Conservation (phyloP, 148 eudicot genomes). For the Nepenthes mirabilis region DNA sequence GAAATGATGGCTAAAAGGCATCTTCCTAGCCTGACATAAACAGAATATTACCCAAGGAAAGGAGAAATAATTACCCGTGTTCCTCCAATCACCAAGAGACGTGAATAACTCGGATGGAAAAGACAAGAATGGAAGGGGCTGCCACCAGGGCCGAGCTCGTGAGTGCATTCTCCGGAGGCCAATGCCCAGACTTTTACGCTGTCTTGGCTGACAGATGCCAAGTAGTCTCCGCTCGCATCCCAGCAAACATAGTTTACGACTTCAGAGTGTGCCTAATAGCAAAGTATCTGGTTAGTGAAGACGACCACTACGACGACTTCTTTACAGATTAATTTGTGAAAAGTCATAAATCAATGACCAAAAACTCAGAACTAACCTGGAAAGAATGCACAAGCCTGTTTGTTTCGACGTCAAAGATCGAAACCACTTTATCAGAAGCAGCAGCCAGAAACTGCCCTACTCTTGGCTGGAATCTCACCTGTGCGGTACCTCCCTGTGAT, state of each 20-base stretch:
- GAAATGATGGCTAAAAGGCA: no score
- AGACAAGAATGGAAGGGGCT: conserved; percentile 93
- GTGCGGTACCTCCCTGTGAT: conserved; percentile 78
- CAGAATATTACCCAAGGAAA: neutral
- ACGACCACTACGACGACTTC: neutral
- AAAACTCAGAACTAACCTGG: conserved; percentile 42
- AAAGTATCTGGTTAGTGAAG: neutral
- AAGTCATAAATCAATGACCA: neutral
- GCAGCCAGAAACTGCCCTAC: conserved; percentile 80
- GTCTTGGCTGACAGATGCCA: conserved; percentile 82
- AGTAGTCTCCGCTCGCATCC: conserved; percentile 68
- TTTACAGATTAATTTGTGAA: neutral
- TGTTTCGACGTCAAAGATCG: conserved; percentile 75
- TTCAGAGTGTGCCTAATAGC: conserved; percentile 53
- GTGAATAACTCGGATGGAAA: conserved; percentile 75
- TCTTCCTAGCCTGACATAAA: neutral
- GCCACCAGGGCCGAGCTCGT: conserved; percentile 62
- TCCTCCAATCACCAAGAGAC: conserved; percentile 90
- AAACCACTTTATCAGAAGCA: conserved; percentile 75
- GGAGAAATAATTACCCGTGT: conserved; percentile 44
- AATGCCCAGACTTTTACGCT: conserved; percentile 87
- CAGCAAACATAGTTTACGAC: conserved; percentile 78
- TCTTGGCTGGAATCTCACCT: conserved; percentile 88
- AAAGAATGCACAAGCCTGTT: conserved; percentile 59
- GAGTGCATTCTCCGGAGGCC: conserved; percentile 61